Base-by-base conservation (phyloP, 208 protist genomes). In the Acanthamoeba triangularis region DNA sequence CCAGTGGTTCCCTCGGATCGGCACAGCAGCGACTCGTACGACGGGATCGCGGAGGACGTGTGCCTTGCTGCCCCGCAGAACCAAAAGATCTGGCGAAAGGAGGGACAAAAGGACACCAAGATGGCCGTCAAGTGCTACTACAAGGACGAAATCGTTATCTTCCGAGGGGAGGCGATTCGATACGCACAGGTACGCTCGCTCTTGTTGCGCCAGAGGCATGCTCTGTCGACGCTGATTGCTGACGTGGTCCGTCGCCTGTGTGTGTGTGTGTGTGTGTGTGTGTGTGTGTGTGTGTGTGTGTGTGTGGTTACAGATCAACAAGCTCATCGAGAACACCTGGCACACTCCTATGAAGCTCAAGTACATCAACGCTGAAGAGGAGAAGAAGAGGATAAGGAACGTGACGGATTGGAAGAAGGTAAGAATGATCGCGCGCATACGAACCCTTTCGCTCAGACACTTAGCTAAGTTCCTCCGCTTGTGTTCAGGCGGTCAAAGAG, bases 121-220 rank as follows among this genome's bases (percentile, higher is more conserved):
- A 54, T 84, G 44, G 74, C 74, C 35, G 23, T 84, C 74, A 84
- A 84, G 41, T 84, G 74, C 14, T 84, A 84, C 74, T 84, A 84
- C 74, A 84, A 56, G 74, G 74, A 84, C 41, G 41, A 84, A n/a
- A 84, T 84, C 23, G 74, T 54, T 3, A 84, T 84, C 41, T 84
- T 84, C 74, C 35, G 74, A 44, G 74, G 74, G 6, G 74, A 84
- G 35, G 14, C n/a, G 2, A 84, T 84, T 11, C 10, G 23, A 47
- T 80, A 47, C 35, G 14, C 35, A 20, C 69, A 80, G 33, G 69
- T 80, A 80, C 30, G 69, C 0, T 8, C 14, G 18, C 54, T 25
- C 0, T 59, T 14, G 54, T 4, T 25, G 54, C 1, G 54, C 54
- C 18, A 25, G 54, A 59, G 54, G 20, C 1, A 14, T 59, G 54